phyloP scores from a whole-genome alignment of 2,329 filamentous ascomycete genomes.

The Nothopassalora personata region DNA sequence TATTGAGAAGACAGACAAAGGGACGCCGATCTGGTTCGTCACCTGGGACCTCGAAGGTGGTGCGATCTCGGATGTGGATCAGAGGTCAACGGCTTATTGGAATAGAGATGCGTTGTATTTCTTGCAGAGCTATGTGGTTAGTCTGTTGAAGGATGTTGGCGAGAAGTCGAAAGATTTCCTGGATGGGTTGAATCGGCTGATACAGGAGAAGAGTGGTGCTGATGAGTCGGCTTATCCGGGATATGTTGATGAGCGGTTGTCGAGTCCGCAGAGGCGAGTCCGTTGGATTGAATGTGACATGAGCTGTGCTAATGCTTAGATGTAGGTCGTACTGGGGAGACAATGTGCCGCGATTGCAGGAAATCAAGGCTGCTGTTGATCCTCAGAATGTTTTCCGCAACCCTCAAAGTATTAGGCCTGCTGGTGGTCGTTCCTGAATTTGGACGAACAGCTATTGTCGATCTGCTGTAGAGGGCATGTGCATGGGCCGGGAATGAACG shows the following conservation, averaged over 20 bases:
- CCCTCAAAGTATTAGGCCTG: constrained; percentile 15
- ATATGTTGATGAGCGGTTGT: constrained; percentile 28
- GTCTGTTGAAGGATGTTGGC: constrained; percentile 6
- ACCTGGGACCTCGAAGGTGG: constrained; percentile 20
- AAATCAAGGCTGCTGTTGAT: constrained; percentile 32
- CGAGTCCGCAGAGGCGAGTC: constrained; percentile 23
- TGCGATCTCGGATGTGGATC: constrained; percentile 13
- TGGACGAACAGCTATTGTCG: background rate
- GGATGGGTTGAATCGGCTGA: constrained; percentile 12
- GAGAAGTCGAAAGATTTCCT: constrained; percentile 12
- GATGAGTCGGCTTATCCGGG: constrained; percentile 19
- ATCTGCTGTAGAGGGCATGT: background rate
- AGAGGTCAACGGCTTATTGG: constrained; percentile 18
- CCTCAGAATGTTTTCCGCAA: constrained; percentile 25
- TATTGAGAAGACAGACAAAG: constrained; percentile 13
- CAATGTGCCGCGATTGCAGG: constrained; percentile 29
- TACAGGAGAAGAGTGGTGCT: constrained; percentile 7
- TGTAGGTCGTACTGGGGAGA: constrained; percentile 24
- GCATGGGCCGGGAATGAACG: too few species aligned
- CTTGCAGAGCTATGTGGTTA: constrained; percentile 16
- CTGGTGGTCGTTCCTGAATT: background rate
- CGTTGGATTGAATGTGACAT: background rate
- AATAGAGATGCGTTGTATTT: constrained; percentile 20
- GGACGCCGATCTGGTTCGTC: constrained; percentile 16
- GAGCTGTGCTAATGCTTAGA: background rate